A percentile compares a stretch with the other conserved stretches of the same genome.
phyloP scores from a whole-genome alignment of 495 filamentous ascomycete genomes.

The Xylaria bambusicola region DNA sequence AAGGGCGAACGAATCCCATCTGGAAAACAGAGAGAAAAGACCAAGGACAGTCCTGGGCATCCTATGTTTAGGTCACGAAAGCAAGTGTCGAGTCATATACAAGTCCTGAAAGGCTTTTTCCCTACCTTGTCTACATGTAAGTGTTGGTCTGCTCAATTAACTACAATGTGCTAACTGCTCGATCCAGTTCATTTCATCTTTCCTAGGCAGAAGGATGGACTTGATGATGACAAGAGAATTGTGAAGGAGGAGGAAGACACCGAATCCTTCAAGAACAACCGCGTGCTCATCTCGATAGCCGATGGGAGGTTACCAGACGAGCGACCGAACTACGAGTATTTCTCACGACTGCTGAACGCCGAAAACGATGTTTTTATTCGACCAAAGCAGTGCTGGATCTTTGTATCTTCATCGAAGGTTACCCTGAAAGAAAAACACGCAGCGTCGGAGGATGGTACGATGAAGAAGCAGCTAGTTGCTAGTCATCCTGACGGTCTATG shows the following conservation, averaged over 20 bases:
- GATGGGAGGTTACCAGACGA: constrained; percentile 47
- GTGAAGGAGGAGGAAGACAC: constrained; percentile 43
- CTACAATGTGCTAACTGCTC: not conserved
- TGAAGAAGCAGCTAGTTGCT: constrained; percentile 32
- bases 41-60: constrained; percentile 29
- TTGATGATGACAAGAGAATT: constrained; percentile 32
- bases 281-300: constrained; percentile 53
- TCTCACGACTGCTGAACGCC: constrained; percentile 43
- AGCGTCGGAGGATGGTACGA: constrained; percentile 29
- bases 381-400: constrained; percentile 49
- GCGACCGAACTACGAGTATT: constrained; percentile 54
- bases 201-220: constrained; percentile 33
- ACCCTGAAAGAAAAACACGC: constrained; percentile 37
- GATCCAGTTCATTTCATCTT: constrained; percentile 51
- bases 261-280: constrained; percentile 55
- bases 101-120: constrained; percentile 88
- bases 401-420: constrained; percentile 44
- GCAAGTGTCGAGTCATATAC: constrained; percentile 94
- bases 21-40: constrained; percentile 55
- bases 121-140: constrained; percentile 41
- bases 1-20: constrained; percentile 57
- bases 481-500: constrained; percentile 36
- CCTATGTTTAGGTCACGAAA: constrained; percentile 59
- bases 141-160: not conserved
- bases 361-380: constrained; percentile 42